phyloP scores from a whole-genome alignment of 495 filamentous ascomycete genomes.

The Aspergillus sclerotiicarbonarius region DNA sequence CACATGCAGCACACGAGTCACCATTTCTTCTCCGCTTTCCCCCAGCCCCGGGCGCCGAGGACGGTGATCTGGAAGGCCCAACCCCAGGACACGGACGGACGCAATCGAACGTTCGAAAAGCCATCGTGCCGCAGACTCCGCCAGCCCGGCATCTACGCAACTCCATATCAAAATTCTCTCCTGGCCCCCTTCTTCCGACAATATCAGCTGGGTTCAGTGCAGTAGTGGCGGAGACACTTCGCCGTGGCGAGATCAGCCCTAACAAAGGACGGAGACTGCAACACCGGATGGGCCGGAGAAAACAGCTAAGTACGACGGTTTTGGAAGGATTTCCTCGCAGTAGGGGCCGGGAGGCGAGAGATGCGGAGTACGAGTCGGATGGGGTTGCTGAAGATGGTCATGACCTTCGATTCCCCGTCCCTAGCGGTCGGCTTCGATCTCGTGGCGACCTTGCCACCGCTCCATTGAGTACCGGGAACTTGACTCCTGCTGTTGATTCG shows the following conservation, averaged over 20 bases:
- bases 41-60: constrained; percentile 34
- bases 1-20: constrained; percentile 23
- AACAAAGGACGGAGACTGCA: constrained; percentile 32
- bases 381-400: constrained; percentile 14
- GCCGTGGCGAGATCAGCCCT: constrained; percentile 47
- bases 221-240: constrained; percentile 61
- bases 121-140: constrained; percentile 34
- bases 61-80: constrained; percentile 21
- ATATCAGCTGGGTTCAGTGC: constrained; percentile 57
- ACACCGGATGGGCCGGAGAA: constrained; percentile 26
- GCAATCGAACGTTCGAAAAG: constrained; percentile 20
- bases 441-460: constrained; percentile 24
- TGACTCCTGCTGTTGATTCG: constrained; percentile 26
- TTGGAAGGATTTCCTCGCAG: constrained; percentile 20
- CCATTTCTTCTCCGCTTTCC: constrained; percentile 42
- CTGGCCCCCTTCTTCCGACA: constrained; percentile 48
- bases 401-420: constrained; percentile 23
- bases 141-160: constrained; percentile 31
- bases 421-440: constrained; percentile 32
- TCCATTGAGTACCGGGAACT: constrained; percentile 25
- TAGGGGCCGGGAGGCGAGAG: constrained; percentile 19
- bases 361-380: constrained; percentile 13
- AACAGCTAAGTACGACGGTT: constrained; percentile 31
- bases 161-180: constrained; percentile 45
- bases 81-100: constrained; percentile 17